Percentiles rank a stretch among this genome's conserved stretches.
phyloP scores from a whole-genome alignment of 2,329 filamentous ascomycete species.

The Paracorniculantispora psalliotae region DNA sequence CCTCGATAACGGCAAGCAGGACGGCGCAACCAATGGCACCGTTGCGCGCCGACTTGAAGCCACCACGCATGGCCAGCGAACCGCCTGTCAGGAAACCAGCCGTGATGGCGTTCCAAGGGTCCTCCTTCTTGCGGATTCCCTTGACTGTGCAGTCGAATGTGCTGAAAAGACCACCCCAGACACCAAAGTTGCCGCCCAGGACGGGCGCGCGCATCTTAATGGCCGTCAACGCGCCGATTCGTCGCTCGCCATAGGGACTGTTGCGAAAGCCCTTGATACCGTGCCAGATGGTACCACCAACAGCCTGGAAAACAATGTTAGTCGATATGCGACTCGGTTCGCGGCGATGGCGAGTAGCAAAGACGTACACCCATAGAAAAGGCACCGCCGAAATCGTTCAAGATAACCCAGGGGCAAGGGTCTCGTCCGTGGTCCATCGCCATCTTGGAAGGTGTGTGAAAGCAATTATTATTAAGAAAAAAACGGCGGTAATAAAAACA shows the following conservation, averaged over 20 bases:
- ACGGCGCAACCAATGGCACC: slow-evolving; percentile 95
- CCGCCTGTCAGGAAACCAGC: slow-evolving; percentile 96
- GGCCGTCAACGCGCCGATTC: slow-evolving; percentile 92
- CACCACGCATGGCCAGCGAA: slow-evolving; percentile 84
- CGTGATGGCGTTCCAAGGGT: slow-evolving; percentile 96
- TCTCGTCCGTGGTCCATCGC: slow-evolving; percentile 92
- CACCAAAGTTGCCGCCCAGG: slow-evolving; percentile 94
- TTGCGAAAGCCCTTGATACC: slow-evolving; percentile 93
- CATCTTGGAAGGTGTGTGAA: slow-evolving; percentile 4
- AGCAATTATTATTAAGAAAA: slow-evolving; percentile 6
- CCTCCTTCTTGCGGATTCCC: slow-evolving; percentile 91
- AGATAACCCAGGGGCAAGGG: slow-evolving; percentile 92
- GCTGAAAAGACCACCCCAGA: slow-evolving; percentile 94
- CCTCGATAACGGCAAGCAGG: slow-evolving; percentile 91
- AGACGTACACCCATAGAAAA: slow-evolving; percentile 87
- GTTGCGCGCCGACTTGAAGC: slow-evolving; percentile 86
- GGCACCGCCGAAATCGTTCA: slow-evolving; percentile 96
- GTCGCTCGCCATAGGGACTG: slow-evolving; percentile 85
- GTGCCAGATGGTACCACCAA: slow-evolving; percentile 86
- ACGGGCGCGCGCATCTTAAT: slow-evolving; percentile 97
- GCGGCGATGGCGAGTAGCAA: neutral
- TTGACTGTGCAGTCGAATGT: slow-evolving; percentile 97
- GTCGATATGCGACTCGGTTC: neutral
- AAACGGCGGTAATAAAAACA: slow-evolving; percentile 3
- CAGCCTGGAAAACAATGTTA: slow-evolving; percentile 45